Conservation (phyloP, 148 eudicot species). For the Heliosperma pusillum region DNA sequence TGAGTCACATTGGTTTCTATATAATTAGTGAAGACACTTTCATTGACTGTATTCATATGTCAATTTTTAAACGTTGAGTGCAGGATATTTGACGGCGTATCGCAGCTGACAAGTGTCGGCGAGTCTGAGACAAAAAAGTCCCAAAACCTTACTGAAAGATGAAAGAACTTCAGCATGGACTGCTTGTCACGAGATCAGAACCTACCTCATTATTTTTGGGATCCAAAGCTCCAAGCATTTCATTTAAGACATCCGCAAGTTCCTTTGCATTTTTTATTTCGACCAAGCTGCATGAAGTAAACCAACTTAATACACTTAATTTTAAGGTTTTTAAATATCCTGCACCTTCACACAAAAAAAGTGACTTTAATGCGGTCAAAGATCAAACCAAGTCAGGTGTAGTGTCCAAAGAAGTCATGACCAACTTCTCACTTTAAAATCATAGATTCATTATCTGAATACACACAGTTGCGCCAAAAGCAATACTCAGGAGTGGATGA, state of each 20-base stretch:
- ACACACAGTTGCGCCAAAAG: neutral
- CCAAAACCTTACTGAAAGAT: neutral
- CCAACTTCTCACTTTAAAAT: neutral
- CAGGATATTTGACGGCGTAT: neutral
- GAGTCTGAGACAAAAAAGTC: neutral
- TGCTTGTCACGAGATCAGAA: neutral
- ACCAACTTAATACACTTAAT: neutral
- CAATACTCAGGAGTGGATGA: neutral
- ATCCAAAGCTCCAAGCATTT: constrained; percentile 76
- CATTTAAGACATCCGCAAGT: constrained; percentile 67
- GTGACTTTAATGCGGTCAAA: neutral
- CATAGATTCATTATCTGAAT: neutral
- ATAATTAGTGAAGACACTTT: neutral
- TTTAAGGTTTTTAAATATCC: neutral
- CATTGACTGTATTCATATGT: neutral
- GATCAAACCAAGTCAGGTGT: neutral
- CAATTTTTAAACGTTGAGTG: neutral
- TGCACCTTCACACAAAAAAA: neutral
- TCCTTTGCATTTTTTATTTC: constrained; percentile 83
- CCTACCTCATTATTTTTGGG: constrained; percentile 44
- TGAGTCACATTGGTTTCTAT: neutral
- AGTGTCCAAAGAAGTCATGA: neutral
- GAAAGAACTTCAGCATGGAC: neutral
- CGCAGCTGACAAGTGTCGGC: neutral
- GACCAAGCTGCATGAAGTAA: constrained; percentile 45